Base-by-base conservation (phyloP, 169 alveolate species). In the Eimeria necatrix region DNA sequence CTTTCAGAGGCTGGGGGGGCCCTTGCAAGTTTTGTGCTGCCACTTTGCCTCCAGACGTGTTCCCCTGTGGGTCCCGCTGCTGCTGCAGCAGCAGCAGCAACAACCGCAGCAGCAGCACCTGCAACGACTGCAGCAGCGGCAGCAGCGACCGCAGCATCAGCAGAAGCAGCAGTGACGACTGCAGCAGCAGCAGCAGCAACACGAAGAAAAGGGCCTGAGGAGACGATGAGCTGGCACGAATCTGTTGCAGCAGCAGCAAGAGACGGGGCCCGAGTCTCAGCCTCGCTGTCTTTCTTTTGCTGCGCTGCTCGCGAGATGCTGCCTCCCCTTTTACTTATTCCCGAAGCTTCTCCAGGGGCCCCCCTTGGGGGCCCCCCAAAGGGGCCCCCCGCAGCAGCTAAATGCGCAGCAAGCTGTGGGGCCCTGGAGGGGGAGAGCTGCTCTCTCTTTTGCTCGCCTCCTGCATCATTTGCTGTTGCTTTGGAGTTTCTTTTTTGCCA, bases 251-350 rank as follows among this genome's bases (percentile, higher is more conserved):
- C 86, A 32, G 86, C 86, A 32, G 26, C 41, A 32, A n/a, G 56
- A 20, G 64, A 16, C 7, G 86, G 86, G 24, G 81, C 51, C 46
- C 86, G 61, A 3, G 86, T 76, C 61, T 26, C 86, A 14, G 86
- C 86, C 5, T 76, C 86, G 24, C 61, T 76, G n/a, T 76, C 64
- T 7, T 76, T 76, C 60, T 76, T 76, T 22, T 76, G 86, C 86
- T 32, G 64, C 86, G 51, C 61, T 26, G 48, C 64, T 32, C 56
- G 86, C 26, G 48, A 76, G 61, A 16, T 76, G 86, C 86, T 76
- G 61, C 86, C 86, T 48, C 86, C 86, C 22, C 61, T 76, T 26
- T 32, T n/a, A 4, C 12, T 7, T 5, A n/a, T 64, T 5, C 9
- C 76, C 26, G 18, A 24, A 24, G 76, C 9, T 24, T 24, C 14